A percentile compares a stretch with the other conserved stretches of the same genome.
Conservation (phyloP, 345 rosid species). For the Raphanus raphanistrum region DNA sequence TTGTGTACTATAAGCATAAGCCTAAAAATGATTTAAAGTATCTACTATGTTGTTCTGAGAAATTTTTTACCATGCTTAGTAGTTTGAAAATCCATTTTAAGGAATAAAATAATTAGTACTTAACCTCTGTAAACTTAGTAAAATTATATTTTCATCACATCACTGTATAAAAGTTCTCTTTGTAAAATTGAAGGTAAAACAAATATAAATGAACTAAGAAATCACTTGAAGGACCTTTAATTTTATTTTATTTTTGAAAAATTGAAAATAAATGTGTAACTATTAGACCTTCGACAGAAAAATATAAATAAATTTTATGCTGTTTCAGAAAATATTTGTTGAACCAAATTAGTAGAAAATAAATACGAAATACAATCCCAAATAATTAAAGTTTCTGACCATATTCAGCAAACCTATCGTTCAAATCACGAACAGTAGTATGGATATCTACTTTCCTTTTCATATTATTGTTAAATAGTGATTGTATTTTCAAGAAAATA, state of each 20-base stretch:
- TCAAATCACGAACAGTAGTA: background rate
- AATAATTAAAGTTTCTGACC: background rate
- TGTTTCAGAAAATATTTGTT: background rate
- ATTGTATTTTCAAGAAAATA: background rate
- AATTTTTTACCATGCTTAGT: background rate
- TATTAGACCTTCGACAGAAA: background rate
- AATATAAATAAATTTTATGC: background rate
- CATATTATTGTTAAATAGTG: background rate
- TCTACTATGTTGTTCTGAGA: background rate
- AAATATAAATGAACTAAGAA: background rate
- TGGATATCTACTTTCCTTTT: background rate
- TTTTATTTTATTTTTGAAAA: background rate
- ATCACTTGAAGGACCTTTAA: background rate
- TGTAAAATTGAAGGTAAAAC: background rate
- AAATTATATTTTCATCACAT: background rate
- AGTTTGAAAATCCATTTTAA: background rate
- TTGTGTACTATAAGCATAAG: background rate
- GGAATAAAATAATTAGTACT: background rate
- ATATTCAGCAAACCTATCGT: slow-evolving; percentile 9
- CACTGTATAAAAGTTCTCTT: background rate
- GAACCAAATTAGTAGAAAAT: slow-evolving; percentile 6
- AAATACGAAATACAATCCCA: background rate
- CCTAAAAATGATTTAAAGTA: background rate
- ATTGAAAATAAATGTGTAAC: background rate
- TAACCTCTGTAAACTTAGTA: background rate